Percentiles rank a stretch among this genome's conserved stretches.
Conservation (phyloP, 192 early-diverging fungal genomes). For the Backusella australiensis region DNA sequence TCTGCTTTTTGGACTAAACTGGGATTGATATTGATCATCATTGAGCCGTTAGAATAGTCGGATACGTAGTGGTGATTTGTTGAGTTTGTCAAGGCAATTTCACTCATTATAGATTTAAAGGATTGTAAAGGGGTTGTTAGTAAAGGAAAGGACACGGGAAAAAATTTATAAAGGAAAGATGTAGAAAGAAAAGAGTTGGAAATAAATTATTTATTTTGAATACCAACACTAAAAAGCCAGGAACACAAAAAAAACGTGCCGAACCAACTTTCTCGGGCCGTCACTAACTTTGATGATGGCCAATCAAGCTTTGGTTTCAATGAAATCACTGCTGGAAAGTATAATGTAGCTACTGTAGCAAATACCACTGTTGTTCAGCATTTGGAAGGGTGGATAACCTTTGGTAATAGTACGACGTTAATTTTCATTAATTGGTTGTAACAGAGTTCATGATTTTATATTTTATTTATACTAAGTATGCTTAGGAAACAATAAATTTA, state of each 20-base stretch:
- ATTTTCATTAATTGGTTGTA: neutral
- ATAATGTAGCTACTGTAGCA: neutral
- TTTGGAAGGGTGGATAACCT: neutral
- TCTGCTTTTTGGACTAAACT: slow-evolving; percentile 7
- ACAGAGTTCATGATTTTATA: neutral
- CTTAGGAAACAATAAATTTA: neutral
- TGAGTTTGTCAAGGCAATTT: slow-evolving; percentile 10
- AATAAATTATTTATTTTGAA: slow-evolving; percentile 6
- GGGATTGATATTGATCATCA: slow-evolving; percentile 26
- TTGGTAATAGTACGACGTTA: neutral
- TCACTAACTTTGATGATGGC: neutral
- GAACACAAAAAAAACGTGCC: slow-evolving; percentile 8
- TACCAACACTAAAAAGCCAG: slow-evolving; percentile 7
- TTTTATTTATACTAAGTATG: neutral
- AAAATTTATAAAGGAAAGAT: neutral
- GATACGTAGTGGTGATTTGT: slow-evolving; percentile 13
- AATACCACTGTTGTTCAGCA: neutral
- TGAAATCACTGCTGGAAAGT: neutral
- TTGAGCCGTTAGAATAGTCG: slow-evolving; percentile 15
- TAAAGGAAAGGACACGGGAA: slow-evolving; percentile 13
- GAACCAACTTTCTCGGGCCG: neutral
- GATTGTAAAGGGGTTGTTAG: slow-evolving; percentile 10
- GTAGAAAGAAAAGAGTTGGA: slow-evolving; percentile 1
- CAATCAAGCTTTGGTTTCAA: neutral
- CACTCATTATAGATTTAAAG: slow-evolving; percentile 19